Percentiles rank a stretch among this genome's conserved stretches.
Evolutionary conservation across 2,329 filamentous ascomycete genomes (phyloP).

Genomic region (Calycina herbarum): DNA sequence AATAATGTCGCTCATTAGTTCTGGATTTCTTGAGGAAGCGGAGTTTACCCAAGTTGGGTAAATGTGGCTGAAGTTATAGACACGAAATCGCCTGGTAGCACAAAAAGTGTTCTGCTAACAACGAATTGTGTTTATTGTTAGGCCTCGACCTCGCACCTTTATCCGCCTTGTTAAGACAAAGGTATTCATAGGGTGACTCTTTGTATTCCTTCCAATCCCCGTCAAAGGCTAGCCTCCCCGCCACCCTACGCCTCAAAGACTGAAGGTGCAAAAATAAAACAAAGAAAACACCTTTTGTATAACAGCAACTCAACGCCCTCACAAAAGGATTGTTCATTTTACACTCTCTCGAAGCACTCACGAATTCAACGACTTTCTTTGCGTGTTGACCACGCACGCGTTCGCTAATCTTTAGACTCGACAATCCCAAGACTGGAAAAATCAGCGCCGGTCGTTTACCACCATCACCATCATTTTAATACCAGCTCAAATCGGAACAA

Average conservation of each 20-base stretch:
- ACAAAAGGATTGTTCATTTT: slow-evolving; percentile 5
- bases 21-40: not conserved
- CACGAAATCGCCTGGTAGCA: not conserved
- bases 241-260: not conserved
- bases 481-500: not conserved
- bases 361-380: not conserved
- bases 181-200: not conserved
- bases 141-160: not conserved
- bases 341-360: not conserved
- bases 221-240: not conserved
- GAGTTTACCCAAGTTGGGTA: not conserved
- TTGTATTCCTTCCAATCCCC: not conserved
- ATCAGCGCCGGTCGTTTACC: not conserved
- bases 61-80: not conserved
- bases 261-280: not conserved
- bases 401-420: not conserved
- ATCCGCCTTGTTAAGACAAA: not conserved
- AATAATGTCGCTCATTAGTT: not conserved
- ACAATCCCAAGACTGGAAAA: not conserved
- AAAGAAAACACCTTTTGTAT: not conserved
- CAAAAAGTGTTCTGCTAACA: not conserved
- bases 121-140: not conserved
- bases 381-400: not conserved
- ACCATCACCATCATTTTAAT: not conserved
- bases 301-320: not conserved